Conservation (phyloP, 2,329 filamentous ascomycete species). For the Aspergillus proliferans region DNA sequence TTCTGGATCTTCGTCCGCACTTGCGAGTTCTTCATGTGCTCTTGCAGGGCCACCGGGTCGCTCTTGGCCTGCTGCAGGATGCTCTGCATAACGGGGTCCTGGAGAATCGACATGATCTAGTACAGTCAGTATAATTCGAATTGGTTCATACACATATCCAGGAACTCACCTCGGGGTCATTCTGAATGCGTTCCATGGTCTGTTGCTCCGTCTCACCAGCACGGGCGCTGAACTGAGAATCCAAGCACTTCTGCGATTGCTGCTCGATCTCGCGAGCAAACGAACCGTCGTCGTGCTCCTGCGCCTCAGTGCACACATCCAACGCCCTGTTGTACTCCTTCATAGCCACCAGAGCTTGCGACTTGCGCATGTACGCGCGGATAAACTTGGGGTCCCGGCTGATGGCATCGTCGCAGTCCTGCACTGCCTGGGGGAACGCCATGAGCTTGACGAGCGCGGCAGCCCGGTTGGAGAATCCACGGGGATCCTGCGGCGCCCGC, state of each 20-base stretch:
- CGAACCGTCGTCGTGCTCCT: constrained; percentile 69
- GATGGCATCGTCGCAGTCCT: constrained; percentile 88
- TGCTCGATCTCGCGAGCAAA: constrained; percentile 88
- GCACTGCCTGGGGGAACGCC: constrained; percentile 85
- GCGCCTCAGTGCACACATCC: constrained; percentile 78
- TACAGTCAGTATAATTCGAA: not conserved
- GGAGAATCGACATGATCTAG: constrained; percentile 79
- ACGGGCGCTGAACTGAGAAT: constrained; percentile 81
- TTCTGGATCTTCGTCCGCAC: constrained; percentile 90
- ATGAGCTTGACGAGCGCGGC: constrained; percentile 96
- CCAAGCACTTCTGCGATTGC: constrained; percentile 86
- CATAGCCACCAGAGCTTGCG: constrained; percentile 93
- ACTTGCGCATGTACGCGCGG: constrained; percentile 92
- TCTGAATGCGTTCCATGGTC: constrained; percentile 82
- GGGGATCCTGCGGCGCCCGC: constrained; percentile 83
- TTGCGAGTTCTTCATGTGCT: constrained; percentile 91
- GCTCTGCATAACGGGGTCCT: constrained; percentile 95
- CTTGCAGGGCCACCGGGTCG: constrained; percentile 83
- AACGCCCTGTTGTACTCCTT: constrained; percentile 94
- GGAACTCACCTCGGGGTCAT: constrained; percentile 73
- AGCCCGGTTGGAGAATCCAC: constrained; percentile 95
- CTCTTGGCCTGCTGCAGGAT: constrained; percentile 95
- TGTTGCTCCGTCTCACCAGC: constrained; percentile 96
- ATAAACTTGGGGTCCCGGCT: constrained; percentile 89
- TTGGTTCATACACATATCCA: not conserved